These are phyloP conservation scores for Entomortierella chlamydospora DNA, from an alignment of 192 early-diverging fungal genomes.

Conservation along the genomic window DNA sequence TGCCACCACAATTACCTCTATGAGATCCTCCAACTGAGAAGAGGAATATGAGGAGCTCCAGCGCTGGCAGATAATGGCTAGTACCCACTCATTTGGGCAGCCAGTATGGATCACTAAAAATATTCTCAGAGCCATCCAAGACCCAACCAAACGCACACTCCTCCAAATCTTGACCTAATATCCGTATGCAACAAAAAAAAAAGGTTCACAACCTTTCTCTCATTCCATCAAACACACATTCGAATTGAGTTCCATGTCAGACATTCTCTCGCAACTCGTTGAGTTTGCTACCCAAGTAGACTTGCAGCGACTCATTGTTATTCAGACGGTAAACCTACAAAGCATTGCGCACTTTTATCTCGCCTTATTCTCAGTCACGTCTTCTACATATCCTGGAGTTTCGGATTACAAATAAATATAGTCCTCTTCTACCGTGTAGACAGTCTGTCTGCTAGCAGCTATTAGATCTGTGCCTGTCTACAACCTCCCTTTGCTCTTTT, in stretches of 20 bases:
- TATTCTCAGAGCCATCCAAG: too few relatives aligned
- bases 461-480: conserved; percentile 60
- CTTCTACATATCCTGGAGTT: too few relatives aligned
- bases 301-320: conserved; percentile 47
- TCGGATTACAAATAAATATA: too few relatives aligned
- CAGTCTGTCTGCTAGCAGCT: conserved; percentile 58
- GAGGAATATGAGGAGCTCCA: not conserved
- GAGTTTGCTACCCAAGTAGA: conserved; percentile 51
- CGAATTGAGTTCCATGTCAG: conserved; percentile 16
- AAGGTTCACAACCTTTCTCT: not conserved
- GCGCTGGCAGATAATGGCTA: too few relatives aligned
- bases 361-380: too few relatives aligned
- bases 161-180: not conserved
- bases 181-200: too few relatives aligned
- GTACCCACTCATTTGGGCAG: too few relatives aligned
- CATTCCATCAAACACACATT: not conserved
- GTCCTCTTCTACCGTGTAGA: conserved; percentile 47
- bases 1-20: too few relatives aligned
- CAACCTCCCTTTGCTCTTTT: conserved; percentile 65
- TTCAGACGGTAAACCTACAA: conserved; percentile 26
- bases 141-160: not conserved
- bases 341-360: too few relatives aligned
- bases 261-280: conserved; percentile 49
- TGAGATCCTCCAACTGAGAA: not conserved
- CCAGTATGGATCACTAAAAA: too few relatives aligned